Evolutionary conservation across 2,329 filamentous ascomycete genomes (phyloP).

Genomic region (Mollisiaceae sp.): DNA sequence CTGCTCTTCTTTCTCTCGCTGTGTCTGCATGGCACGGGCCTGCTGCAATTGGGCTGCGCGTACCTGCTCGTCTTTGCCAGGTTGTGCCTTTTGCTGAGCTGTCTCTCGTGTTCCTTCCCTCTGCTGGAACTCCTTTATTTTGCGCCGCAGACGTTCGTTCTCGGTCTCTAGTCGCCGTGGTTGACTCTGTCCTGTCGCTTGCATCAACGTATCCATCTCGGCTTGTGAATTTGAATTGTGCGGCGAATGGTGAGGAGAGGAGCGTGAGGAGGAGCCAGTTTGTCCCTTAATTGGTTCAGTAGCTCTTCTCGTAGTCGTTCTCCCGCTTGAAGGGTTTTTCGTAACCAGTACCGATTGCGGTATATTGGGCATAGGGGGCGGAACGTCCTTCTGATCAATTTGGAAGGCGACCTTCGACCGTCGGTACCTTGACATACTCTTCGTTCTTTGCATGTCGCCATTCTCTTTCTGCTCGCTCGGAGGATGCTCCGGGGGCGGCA

Average conservation of each 20-base stretch:
- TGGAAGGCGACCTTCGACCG: conserved; percentile 32
- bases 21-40: neutral
- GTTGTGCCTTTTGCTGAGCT: conserved; percentile 2
- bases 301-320: conserved; percentile 22
- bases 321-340: neutral
- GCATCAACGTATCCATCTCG: neutral
- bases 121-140: conserved; percentile 12
- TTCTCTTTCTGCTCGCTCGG: conserved; percentile 35
- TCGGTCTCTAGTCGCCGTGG: conserved; percentile 29
- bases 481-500: conserved; percentile 39
- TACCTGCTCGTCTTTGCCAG: conserved; percentile 8
- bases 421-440: conserved; percentile 48
- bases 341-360: conserved; percentile 16
- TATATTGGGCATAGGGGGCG: conserved; percentile 26
- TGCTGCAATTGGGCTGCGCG: neutral
- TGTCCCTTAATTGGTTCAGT: conserved; percentile 27
- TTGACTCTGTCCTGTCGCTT: conserved; percentile 14
- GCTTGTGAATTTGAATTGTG: neutral
- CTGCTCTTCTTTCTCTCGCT: conserved; percentile 10
- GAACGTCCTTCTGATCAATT: neutral
- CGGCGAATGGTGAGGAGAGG: neutral
- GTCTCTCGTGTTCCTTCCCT: conserved; percentile 6
- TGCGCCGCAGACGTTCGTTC: conserved; percentile 20
- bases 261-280: neutral
- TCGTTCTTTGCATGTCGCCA: conserved; percentile 38